These are phyloP conservation scores for Ustilago sp. DNA, from an alignment of 1,284 basidiomycete genomes.

Conservation along the genomic window DNA sequence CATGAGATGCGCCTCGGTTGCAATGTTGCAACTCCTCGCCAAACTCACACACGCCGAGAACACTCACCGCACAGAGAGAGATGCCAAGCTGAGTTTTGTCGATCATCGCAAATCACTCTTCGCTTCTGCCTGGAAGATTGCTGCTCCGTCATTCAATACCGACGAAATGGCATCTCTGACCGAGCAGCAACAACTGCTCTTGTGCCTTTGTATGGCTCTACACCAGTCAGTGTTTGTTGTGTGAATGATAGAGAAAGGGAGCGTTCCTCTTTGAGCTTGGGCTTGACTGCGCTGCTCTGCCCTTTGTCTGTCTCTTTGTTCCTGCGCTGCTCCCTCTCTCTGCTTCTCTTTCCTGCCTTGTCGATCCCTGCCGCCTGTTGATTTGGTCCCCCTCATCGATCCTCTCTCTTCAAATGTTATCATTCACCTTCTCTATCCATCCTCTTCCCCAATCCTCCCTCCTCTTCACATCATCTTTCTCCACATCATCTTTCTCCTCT, in stretches of 20 bases:
- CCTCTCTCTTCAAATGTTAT: neutral
- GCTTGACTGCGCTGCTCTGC: neutral
- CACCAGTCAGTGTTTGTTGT: neutral
- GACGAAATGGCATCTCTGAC: slow-evolving; percentile 11
- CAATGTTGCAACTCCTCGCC: slow-evolving; percentile 5
- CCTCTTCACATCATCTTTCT: slow-evolving; percentile 2
- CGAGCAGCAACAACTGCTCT: slow-evolving; percentile 11
- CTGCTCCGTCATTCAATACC: slow-evolving; percentile 25
- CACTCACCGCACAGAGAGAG: neutral
- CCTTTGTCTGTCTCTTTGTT: slow-evolving; percentile 8
- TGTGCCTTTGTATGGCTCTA: neutral
- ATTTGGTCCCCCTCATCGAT: neutral
- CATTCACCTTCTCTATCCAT: neutral
- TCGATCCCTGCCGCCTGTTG: neutral
- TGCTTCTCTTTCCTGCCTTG: neutral
- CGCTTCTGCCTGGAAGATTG: neutral
- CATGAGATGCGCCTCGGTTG: slow-evolving; percentile 34
- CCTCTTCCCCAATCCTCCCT: neutral
- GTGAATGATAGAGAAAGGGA: neutral
- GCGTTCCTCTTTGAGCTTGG: neutral
- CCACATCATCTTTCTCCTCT: slow-evolving; percentile 2
- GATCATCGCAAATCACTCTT: slow-evolving; percentile 31
- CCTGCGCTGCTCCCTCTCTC: neutral
- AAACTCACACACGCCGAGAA: neutral
- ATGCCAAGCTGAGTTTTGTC: slow-evolving; percentile 44